Evolutionary conservation across 495 filamentous ascomycete genomes (phyloP), one percentile per base, ranked within the genome.

Genomic region (Penicillium goetzii): DNA sequence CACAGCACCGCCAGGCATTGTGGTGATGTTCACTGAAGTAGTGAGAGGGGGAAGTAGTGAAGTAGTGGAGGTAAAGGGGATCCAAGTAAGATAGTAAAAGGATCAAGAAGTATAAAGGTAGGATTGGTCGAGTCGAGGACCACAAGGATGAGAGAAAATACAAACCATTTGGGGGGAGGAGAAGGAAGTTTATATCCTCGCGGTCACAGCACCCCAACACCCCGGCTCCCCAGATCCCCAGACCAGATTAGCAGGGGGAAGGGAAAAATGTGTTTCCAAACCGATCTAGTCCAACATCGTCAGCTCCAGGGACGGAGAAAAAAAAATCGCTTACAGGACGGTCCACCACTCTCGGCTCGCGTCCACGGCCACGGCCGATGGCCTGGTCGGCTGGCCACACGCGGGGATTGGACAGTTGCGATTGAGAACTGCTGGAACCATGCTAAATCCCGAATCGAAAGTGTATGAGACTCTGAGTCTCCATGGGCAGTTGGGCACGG

Each of bases 1-100:
- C 40, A 60, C 65, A 23, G 53, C 64, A 68, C 69, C 65, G 60
- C 67, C 69, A 53, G 68, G 68, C 68, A 66, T 68, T 58, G 61
- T 59, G 32, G 62, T 50, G 49, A 69, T 53, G 54, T 36, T 54
- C 40, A 43, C 63, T 63, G 41, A 34, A 50, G 47, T 56, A 59
- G 40, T 47, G 43, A 23, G 19, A 47, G 21, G 15, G 15, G 43
- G 25, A 33, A 32, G 51, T 33, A 28, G 54, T n/a, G n/a, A n/a
- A n/a, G n/a, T n/a, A 7, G 41, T 10, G 49, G 45, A 33, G 26
- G 38, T 4, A 30, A 12, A 53, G 21, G 40, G 34, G 40, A 40
- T 41, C 19, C 52, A 6, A 11, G 57, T 28, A 59, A 34, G 3
- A 21, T 38, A 38, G 26, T 32, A 38, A 15, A n/a, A n/a, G n/a